Evolutionary conservation across 1,139 yeast genomes (phyloP).

Genomic region (Debaryomycetaceae sp.): DNA sequence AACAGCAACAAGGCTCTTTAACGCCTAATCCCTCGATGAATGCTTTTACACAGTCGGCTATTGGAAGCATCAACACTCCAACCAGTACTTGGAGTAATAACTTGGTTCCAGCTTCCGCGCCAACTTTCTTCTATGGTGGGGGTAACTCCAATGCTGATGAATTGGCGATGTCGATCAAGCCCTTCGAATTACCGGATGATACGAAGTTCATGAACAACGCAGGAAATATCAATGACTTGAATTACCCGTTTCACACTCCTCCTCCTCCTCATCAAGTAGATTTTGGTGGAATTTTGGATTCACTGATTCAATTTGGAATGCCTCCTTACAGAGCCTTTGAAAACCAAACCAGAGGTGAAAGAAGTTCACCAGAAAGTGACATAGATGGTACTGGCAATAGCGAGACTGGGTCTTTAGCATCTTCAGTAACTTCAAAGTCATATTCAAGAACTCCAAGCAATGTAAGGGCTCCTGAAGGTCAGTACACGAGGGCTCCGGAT

Average conservation of each 20-base stretch:
- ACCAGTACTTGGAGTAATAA: conserved; percentile 27
- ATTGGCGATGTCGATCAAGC: conserved; percentile 20
- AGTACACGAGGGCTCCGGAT: background rate
- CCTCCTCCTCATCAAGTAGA: conserved; percentile 23
- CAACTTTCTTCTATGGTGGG: conserved; percentile 26
- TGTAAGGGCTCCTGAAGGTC: background rate
- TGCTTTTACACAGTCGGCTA: conserved; percentile 15
- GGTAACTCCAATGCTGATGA: conserved; percentile 7
- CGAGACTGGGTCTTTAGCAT: conserved; percentile 3
- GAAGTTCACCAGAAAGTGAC: conserved; percentile 14
- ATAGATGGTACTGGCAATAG: conserved; percentile 9
- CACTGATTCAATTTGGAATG: conserved; percentile 12
- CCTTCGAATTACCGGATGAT: conserved; percentile 37
- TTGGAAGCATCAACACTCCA: conserved; percentile 16
- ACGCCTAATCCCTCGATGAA: conserved; percentile 32
- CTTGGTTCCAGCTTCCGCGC: conserved; percentile 35
- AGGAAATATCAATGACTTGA: conserved; percentile 10
- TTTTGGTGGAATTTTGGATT: conserved; percentile 24
- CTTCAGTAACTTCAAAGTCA: background rate
- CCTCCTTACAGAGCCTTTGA: conserved; percentile 4
- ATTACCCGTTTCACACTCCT: conserved; percentile 24
- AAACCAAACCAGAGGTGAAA: conserved; percentile 4
- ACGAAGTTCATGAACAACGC: conserved; percentile 10
- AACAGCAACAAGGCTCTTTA: conserved; percentile 21
- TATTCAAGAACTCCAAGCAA: background rate